These are phyloP conservation scores for Aspergillus aculeatinus DNA, from an alignment of 2,329 filamentous ascomycete genomes.

Conservation along the genomic window DNA sequence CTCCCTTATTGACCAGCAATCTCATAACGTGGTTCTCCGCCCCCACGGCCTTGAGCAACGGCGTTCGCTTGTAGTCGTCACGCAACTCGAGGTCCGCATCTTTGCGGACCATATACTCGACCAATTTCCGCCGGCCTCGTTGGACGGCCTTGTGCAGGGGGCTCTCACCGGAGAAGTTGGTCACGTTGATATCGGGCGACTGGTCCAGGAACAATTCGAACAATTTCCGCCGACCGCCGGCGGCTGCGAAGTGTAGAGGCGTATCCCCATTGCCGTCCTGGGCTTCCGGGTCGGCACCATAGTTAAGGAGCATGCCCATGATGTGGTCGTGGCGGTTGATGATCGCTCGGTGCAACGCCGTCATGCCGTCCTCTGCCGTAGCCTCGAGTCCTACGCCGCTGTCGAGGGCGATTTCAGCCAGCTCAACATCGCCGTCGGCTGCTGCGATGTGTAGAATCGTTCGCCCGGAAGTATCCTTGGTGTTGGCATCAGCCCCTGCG, in stretches of 20 bases:
- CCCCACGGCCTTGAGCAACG: slow-evolving; percentile 22
- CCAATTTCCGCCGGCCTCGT: slow-evolving; percentile 28
- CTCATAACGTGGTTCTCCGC: slow-evolving; percentile 23
- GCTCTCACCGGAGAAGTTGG: slow-evolving; percentile 27
- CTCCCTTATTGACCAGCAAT: slow-evolving; percentile 20
- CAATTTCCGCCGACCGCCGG: slow-evolving; percentile 16
- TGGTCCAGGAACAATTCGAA: slow-evolving; percentile 25
- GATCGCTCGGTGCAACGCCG: slow-evolving; percentile 25
- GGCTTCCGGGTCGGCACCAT: slow-evolving; percentile 26
- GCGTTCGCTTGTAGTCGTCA: slow-evolving; percentile 24
- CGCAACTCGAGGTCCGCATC: slow-evolving; percentile 25
- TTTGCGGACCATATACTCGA: slow-evolving; percentile 27
- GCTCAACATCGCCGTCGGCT: slow-evolving; percentile 17
- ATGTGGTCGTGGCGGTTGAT: slow-evolving; percentile 23
- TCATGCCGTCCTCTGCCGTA: slow-evolving; percentile 18
- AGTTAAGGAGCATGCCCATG: slow-evolving; percentile 25
- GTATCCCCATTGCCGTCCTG: slow-evolving; percentile 27
- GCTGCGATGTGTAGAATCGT: slow-evolving; percentile 23
- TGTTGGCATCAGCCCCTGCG: slow-evolving; percentile 26
- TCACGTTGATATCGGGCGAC: slow-evolving; percentile 25
- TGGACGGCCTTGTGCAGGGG: slow-evolving; percentile 30
- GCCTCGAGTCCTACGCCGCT: slow-evolving; percentile 17
- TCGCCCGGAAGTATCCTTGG: slow-evolving; percentile 19
- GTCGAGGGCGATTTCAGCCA: slow-evolving; percentile 18
- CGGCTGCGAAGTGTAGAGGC: slow-evolving; percentile 24